Base-by-base conservation (phyloP, 306 rosid genomes). In the Medicago lupulina region DNA sequence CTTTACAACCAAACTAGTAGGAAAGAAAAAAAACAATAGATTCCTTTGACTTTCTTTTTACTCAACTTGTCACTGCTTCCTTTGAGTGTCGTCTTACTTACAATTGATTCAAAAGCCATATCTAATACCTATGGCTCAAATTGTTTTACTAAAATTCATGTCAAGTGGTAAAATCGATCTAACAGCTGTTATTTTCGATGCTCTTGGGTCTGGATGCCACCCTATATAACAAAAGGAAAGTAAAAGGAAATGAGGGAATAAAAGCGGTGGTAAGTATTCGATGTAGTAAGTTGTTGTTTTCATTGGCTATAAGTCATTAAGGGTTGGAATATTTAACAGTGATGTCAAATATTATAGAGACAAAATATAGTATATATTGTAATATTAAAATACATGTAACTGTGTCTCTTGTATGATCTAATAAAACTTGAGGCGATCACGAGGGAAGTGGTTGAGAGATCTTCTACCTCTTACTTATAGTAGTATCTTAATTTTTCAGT, bases 211-310 rank as follows among this genome's bases (percentile, higher is more conserved):
- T 28, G 75, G 44, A 70, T 51, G 31, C 15, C 41, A 50, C 43
- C 54, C 18, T 59, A 15, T 55, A 19, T 15, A 73, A 15, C 61
- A 43, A 50, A 76, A 76, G 18, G 15, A 51, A 75, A 21, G 55
- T 49, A 67, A 14, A 64, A 55, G 59, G 6, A 54, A 76, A 76
- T 21, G 38, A 61, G 70, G 65, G 55, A 51, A 39, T 19, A 9
- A 13, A n/a, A 62, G 14, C 4, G 62, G 62, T 28, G 0, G 4
- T 28, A 28, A 28, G 31, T 28, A 28, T 3, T 25, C 1, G 28
- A 28, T 28, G 3, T 28, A 28, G 31, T 28, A 28, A 28, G 31
- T 28, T 28, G 31, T 28, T 28, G 3, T 28, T 28, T 28, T 28
- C 31, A 28, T 28, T 28, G 28, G 28, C 28, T 25, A 25, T 25